Conservation (phyloP, 805 yeast species). For the Candida railenensis region DNA sequence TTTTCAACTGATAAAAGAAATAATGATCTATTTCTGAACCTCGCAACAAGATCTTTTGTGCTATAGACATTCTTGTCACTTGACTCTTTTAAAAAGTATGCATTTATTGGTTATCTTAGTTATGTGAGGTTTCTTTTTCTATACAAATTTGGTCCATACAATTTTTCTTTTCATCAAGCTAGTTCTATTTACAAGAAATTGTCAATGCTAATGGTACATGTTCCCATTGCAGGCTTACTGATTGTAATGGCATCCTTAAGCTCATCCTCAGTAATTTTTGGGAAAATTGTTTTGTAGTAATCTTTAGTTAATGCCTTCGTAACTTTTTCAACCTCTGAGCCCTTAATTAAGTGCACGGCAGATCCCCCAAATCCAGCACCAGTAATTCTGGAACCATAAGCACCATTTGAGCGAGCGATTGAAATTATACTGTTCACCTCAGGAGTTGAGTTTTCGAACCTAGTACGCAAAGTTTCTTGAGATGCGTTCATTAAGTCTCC, state of each 20-base stretch:
- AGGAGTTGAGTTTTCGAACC: constrained; percentile 55
- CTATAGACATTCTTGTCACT: no score
- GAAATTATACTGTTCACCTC: constrained; percentile 53
- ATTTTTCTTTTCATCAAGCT: background rate
- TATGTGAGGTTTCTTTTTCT: no score
- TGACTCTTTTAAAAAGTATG: no score
- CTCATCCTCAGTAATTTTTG: constrained; percentile 44
- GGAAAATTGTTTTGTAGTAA: constrained; percentile 51
- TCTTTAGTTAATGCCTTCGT: constrained; percentile 45
- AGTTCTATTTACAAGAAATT: background rate
- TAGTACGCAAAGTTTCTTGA: constrained; percentile 49
- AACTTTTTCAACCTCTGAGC: constrained; percentile 37
- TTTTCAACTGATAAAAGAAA: no score
- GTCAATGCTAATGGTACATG: constrained; percentile 25
- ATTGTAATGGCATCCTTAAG: constrained; percentile 52
- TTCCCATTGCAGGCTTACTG: constrained; percentile 57
- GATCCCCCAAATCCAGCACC: constrained; percentile 84
- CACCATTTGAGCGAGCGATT: constrained; percentile 55
- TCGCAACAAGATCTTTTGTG: no score
- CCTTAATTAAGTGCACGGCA: constrained; percentile 60
- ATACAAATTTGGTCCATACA: no score
- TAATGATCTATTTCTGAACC: no score
- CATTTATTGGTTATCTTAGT: no score
- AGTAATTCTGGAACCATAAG: constrained; percentile 68
- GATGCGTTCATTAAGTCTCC: constrained; percentile 61